Conservation (phyloP, 305 asterid genomes). For the Petunia hybrid region DNA sequence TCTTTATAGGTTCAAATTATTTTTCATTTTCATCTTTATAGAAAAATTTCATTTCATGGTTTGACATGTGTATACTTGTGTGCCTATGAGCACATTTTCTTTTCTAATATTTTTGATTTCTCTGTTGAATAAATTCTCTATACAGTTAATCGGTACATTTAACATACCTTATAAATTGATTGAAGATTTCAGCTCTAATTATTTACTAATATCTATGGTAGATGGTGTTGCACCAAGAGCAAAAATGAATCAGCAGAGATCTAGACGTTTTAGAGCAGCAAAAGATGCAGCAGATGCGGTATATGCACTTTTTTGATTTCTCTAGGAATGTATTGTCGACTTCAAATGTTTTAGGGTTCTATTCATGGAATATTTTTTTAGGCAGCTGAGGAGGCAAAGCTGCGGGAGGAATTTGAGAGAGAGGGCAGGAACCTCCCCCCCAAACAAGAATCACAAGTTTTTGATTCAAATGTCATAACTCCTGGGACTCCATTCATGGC, state of each 20-base stretch:
- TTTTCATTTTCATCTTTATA: background rate
- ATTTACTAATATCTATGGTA: conserved; percentile 47
- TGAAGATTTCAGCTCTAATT: conserved; percentile 35
- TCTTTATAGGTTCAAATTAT: background rate
- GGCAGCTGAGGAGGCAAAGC: conserved; percentile 96
- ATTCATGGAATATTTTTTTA: conserved; percentile 45
- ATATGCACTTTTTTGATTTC: conserved; percentile 39
- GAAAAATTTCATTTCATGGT: background rate
- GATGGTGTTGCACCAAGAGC: conserved; percentile 99
- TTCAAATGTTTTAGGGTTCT: conserved; percentile 24
- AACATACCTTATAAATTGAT: conserved; percentile 31
- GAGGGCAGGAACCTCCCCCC: conserved; percentile 98
- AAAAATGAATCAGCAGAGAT: conserved; percentile 97
- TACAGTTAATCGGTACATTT: background rate
- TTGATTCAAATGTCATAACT: conserved; percentile 93
- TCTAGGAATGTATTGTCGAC: conserved; percentile 10
- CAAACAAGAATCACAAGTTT: conserved; percentile 79
- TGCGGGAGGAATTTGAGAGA: conserved; percentile 86
- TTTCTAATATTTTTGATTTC: conserved; percentile 17
- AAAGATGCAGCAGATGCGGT: conserved; percentile 97
- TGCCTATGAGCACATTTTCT: conserved; percentile 4
- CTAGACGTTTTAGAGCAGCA: conserved; percentile 97
- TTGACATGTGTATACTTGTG: conserved; percentile 12
- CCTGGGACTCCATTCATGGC: conserved; percentile 99
- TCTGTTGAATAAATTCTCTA: conserved; percentile 6